Evolutionary conservation across 2,329 filamentous ascomycete genomes (phyloP).

Genomic region (Cadophora luteo-olivacea): DNA sequence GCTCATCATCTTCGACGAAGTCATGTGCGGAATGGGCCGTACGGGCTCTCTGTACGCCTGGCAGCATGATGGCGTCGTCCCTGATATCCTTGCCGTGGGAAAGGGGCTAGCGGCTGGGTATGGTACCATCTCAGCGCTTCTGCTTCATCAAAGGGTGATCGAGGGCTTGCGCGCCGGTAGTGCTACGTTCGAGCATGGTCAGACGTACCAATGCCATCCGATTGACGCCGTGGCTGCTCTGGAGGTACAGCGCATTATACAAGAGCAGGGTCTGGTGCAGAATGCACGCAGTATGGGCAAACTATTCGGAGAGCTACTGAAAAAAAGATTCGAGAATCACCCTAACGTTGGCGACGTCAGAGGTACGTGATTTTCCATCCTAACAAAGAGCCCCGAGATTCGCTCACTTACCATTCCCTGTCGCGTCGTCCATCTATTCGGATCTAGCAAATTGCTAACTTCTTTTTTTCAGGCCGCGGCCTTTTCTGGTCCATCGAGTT

Average conservation of each 20-base stretch:
- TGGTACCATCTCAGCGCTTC: constrained; percentile 61
- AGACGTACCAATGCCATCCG: neutral
- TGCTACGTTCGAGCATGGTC: neutral
- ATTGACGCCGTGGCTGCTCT: neutral
- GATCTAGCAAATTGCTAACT: neutral
- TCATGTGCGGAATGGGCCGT: constrained; percentile 63
- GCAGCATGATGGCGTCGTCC: constrained; percentile 56
- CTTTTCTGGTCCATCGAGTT: constrained; percentile 3
- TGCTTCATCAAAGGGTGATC: constrained; percentile 51
- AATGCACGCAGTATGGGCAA: neutral
- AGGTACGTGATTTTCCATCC: neutral
- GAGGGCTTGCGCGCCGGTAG: neutral
- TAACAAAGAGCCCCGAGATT: neutral
- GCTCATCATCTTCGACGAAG: constrained; percentile 73
- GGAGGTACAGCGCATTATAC: constrained; percentile 1
- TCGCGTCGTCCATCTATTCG: neutral
- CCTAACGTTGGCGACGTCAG: neutral
- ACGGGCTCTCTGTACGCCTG: constrained; percentile 58
- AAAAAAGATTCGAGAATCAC: neutral
- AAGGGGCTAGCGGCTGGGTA: constrained; percentile 70
- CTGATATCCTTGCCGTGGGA: constrained; percentile 68
- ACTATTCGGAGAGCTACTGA: neutral
- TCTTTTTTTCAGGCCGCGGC: neutral
- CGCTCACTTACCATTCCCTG: neutral
- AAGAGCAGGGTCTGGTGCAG: constrained; percentile 3